Percentiles rank a stretch among this genome's conserved stretches.
Evolutionary conservation across 2,329 filamentous ascomycete genomes (phyloP).

Genomic region (Alternaria ethzedia): DNA sequence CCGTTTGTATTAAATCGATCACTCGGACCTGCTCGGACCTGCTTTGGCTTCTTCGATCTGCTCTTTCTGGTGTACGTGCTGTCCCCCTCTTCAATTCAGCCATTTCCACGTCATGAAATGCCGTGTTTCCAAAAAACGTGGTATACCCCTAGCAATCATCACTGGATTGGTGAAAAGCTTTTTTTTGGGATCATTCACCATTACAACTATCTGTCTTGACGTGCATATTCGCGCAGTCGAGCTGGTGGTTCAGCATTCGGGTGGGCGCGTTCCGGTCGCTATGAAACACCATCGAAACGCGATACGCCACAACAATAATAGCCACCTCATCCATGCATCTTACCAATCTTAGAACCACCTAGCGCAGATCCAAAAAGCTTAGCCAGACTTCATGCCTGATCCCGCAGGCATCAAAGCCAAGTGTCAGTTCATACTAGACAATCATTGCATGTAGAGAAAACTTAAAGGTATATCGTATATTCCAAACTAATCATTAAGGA

Average conservation of each 20-base stretch:
- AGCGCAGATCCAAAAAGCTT: slow-evolving; percentile 6
- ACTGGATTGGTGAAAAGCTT: too few relatives aligned
- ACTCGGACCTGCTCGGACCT: too few relatives aligned
- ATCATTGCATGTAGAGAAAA: background rate
- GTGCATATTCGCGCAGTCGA: background rate
- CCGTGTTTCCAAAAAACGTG: too few relatives aligned
- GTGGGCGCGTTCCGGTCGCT: background rate
- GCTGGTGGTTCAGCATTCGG: background rate
- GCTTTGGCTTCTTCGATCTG: too few relatives aligned
- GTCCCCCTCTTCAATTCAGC: too few relatives aligned
- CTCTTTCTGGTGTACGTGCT: too few relatives aligned
- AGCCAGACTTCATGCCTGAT: slow-evolving; percentile 3
- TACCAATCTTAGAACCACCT: background rate
- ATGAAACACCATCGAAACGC: background rate
- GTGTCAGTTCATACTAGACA: background rate
- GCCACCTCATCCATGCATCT: background rate
- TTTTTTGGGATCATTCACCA: too few relatives aligned
- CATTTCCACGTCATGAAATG: too few relatives aligned
- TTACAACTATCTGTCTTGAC: background rate
- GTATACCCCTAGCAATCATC: too few relatives aligned
- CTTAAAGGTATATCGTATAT: background rate
- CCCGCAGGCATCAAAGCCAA: background rate
- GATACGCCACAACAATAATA: background rate
- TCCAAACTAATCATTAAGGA: slow-evolving; percentile 19
- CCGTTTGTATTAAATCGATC: too few relatives aligned